Conservation (phyloP, 2,329 filamentous ascomycete genomes). For the Cladophialophora bantiana region DNA sequence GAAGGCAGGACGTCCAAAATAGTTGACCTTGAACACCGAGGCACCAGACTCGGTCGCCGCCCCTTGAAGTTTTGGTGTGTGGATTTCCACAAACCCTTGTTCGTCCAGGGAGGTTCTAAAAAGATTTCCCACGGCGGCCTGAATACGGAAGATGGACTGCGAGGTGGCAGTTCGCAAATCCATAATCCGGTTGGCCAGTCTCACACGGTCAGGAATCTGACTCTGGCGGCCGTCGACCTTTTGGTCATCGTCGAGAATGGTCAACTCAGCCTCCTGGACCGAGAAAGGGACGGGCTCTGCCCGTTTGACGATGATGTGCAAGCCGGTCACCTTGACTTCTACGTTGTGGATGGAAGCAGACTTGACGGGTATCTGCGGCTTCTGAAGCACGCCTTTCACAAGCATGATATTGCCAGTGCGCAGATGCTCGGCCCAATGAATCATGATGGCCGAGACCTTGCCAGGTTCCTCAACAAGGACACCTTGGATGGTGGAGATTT, state of each 20-base stretch:
- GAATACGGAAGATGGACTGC: conserved; percentile 86
- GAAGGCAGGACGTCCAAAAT: conserved; percentile 87
- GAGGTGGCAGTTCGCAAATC: conserved; percentile 86
- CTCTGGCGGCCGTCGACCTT: conserved; percentile 63
- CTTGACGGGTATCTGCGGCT: conserved; percentile 75
- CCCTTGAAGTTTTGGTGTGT: conserved; percentile 89
- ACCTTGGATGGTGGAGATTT: conserved; percentile 82
- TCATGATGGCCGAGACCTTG: conserved; percentile 73
- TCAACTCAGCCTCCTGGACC: conserved; percentile 72
- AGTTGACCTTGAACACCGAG: conserved; percentile 89
- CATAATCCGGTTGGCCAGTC: conserved; percentile 78
- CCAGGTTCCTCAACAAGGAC: conserved; percentile 71
- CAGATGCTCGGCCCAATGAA: conserved; percentile 86
- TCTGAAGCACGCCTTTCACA: conserved; percentile 75
- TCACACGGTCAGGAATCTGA: conserved; percentile 74
- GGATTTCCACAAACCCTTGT: conserved; percentile 86
- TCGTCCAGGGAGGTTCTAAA: conserved; percentile 79
- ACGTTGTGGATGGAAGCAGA: conserved; percentile 77
- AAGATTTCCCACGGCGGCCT: conserved; percentile 77
- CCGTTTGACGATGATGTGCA: conserved; percentile 68
- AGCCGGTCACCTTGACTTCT: conserved; percentile 73
- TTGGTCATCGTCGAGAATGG: conserved; percentile 62
- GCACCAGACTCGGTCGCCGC: conserved; percentile 90
- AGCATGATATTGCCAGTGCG: conserved; percentile 79
- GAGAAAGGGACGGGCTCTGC: conserved; percentile 71